Evolutionary conservation across 2,329 filamentous ascomycete genomes (phyloP), one percentile per base, ranked within the genome.

Genomic region (Talaromyces pinophilus): DNA sequence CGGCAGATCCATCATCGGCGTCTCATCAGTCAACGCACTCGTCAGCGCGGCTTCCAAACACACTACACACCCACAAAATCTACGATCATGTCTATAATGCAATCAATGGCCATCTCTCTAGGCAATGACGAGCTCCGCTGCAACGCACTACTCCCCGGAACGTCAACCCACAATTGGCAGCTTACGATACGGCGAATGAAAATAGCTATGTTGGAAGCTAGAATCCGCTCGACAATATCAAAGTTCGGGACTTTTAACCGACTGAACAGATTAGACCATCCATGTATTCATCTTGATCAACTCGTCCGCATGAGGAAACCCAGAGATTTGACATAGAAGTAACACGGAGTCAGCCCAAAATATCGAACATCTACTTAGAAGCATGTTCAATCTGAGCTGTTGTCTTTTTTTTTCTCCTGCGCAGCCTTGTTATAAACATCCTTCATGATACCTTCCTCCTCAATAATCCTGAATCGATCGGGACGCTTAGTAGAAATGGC

Each of bases 401-500:
- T n/a, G n/a, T n/a, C n/a, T n/a, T n/a, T n/a, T n/a, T n/a, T n/a
- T n/a, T 19, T 46, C 42, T 46, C 42, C 17, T 46, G 42, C n/a
- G n/a, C 42, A 46, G 42, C 42, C 42, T 46, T 46, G n/a, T 46
- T 10, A 17, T 46, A 46, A n/a, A 59, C 54, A 40, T 59, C 33
- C 33, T 25, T 59, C 54, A 59, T 59, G 15, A 59, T 59, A 25
- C 33, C 48, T 35, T 48, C 50, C 30, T 62, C 57, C 8, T 52
- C 59, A 22, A 65, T 40, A n/a, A 55, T 2, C 54, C 54, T 78
- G 61, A 80, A 85, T 68, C 81, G 79, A 25, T 71, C 67, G 0
- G 83, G 84, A 46, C 83, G 75, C 67, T 81, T 81, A 10, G 78
- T 71, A 4, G 73, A 75, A 5, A 81, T 80, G 0, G 82, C 83